A percentile compares a stretch with the other conserved stretches of the same genome.
Evolutionary conservation across 106 monocot species (phyloP).

Genomic region (Dioscorea dumetorum): DNA sequence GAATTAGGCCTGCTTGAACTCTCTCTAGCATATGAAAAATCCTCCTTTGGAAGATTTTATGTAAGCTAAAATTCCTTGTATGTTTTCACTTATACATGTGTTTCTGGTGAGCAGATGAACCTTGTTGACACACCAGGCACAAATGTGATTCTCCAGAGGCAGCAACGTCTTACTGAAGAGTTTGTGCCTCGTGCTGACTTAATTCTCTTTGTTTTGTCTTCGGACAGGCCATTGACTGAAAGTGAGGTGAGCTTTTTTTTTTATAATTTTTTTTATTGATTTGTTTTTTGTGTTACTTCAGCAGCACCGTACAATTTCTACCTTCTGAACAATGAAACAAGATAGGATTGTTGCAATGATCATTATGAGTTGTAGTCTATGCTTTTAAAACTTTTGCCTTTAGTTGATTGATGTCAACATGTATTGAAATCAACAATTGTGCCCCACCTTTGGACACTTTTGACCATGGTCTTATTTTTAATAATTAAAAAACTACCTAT

Average conservation of each 20-base stretch:
- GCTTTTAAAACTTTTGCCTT: background rate
- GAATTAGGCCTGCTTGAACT: no score
- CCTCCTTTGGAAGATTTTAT: no score
- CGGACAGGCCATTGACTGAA: conserved; percentile 91
- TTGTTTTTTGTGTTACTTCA: background rate
- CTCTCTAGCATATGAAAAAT: no score
- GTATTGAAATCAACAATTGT: no score
- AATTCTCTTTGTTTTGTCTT: conserved; percentile 85
- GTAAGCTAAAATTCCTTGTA: background rate
- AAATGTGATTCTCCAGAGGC: conserved; percentile 97
- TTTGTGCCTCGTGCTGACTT: conserved; percentile 96
- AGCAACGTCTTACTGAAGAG: conserved; percentile 95
- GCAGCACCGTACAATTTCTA: no score
- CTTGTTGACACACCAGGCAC: conserved; percentile 99
- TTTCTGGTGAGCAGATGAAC: conserved; percentile 71
- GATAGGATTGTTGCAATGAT: background rate
- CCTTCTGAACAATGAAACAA: no score
- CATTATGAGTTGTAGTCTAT: background rate
- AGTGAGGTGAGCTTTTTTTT: conserved; percentile 64
- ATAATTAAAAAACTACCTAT: no score
- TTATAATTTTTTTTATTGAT: background rate
- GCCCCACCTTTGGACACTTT: no score
- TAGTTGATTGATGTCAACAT: no score
- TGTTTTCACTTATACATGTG: background rate
- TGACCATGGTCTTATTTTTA: no score